Percentiles rank a stretch among this genome's conserved stretches.
These are phyloP conservation scores for Scalesia atractyloides DNA, from an alignment of 129 eudicot species.

Conservation along the genomic window DNA sequence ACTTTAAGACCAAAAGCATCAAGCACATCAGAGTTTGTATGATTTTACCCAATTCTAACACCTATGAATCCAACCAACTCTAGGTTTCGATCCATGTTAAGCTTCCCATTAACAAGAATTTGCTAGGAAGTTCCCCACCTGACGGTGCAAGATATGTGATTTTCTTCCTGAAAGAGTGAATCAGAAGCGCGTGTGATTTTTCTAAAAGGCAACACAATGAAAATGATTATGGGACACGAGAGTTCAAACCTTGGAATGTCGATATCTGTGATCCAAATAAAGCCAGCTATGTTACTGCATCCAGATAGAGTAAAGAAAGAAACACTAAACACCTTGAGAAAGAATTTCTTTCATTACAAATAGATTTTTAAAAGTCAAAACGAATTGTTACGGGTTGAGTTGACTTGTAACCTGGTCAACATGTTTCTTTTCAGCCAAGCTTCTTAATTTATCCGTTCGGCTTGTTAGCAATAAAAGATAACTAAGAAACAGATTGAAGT, in stretches of 20 bases:
- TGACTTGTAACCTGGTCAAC: not conserved
- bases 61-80: not conserved
- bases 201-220: not conserved
- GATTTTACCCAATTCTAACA: no score
- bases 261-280: conserved; percentile 73
- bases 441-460: not conserved
- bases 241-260: conserved; percentile 65
- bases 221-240: not conserved
- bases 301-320: not conserved
- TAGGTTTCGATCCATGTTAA: conserved; percentile 72
- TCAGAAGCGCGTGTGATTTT: not conserved
- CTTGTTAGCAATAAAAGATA: not conserved
- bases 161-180: conserved; percentile 56
- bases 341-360: not conserved
- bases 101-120: conserved; percentile 64
- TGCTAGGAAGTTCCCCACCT: conserved; percentile 83
- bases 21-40: no score
- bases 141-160: conserved; percentile 90
- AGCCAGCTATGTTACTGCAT: conserved; percentile 88
- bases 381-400: not conserved
- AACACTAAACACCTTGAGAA: not conserved
- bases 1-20: no score
- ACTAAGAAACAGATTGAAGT: not conserved
- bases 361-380: not conserved
- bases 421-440: not conserved